Conservation (phyloP, 2,329 filamentous ascomycete species). For the Botrytis elliptica region DNA sequence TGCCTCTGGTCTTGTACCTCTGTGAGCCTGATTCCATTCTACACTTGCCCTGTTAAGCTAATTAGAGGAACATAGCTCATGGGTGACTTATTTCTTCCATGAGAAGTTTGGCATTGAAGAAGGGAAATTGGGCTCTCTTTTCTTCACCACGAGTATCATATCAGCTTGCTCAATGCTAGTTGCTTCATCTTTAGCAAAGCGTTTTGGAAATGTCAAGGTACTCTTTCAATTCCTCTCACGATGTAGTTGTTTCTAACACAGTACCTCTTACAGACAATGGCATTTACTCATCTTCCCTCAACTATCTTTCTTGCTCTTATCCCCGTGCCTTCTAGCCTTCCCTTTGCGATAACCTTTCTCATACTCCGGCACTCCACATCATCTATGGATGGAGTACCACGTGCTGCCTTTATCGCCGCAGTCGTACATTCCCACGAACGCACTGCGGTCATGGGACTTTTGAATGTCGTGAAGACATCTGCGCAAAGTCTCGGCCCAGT, state of each 20-base stretch:
- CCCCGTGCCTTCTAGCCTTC: slow-evolving; percentile 53
- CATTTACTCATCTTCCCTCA: slow-evolving; percentile 71
- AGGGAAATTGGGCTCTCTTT: slow-evolving; percentile 53
- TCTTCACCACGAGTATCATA: slow-evolving; percentile 54
- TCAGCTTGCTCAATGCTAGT: slow-evolving; percentile 52
- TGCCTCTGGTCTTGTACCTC: slow-evolving; percentile 66
- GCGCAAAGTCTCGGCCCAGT: slow-evolving; percentile 61
- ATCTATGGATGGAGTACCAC: slow-evolving; percentile 70
- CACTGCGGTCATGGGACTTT: slow-evolving; percentile 68
- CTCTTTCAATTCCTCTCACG: slow-evolving; percentile 23
- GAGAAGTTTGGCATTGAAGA: slow-evolving; percentile 49
- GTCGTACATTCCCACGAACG: slow-evolving; percentile 63
- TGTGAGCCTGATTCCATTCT: slow-evolving; percentile 44
- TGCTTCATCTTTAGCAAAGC: slow-evolving; percentile 54
- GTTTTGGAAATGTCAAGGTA: slow-evolving; percentile 63
- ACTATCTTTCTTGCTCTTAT: slow-evolving; percentile 64
- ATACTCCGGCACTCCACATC: slow-evolving; percentile 60
- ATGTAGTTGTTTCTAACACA: slow-evolving; percentile 32
- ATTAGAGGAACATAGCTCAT: slow-evolving; percentile 48
- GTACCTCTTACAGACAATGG: slow-evolving; percentile 58
- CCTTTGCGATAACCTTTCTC: slow-evolving; percentile 58
- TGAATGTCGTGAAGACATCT: slow-evolving; percentile 68
- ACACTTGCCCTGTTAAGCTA: slow-evolving; percentile 37
- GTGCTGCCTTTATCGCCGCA: slow-evolving; percentile 66
- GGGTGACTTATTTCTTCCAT: slow-evolving; percentile 59